Evolutionary conservation across 2,329 filamentous ascomycete species (phyloP).

Genomic region (Claviceps africana): DNA sequence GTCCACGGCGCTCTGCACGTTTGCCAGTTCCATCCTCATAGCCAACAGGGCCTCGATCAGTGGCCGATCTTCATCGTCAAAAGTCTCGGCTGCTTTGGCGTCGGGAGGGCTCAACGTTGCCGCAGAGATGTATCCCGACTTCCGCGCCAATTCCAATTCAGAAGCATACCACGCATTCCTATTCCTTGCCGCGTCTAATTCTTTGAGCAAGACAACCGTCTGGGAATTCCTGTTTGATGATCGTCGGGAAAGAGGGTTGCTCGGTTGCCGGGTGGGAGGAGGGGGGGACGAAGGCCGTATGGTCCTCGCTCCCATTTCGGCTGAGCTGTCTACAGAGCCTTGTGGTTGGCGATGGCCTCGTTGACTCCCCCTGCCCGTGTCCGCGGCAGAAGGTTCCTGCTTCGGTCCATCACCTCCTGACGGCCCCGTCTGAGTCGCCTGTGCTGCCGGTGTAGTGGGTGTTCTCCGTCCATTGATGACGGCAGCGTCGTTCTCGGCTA

Average conservation of each 20-base stretch:
- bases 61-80: constrained; percentile 84
- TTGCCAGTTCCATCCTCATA: constrained; percentile 79
- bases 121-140: constrained; percentile 71
- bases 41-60: constrained; percentile 82
- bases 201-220: constrained; percentile 65
- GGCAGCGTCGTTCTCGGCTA: constrained; percentile 34
- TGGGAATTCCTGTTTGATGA: constrained; percentile 48
- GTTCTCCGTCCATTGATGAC: constrained; percentile 48
- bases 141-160: constrained; percentile 80
- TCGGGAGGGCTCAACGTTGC: constrained; percentile 62
- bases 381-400: constrained; percentile 19
- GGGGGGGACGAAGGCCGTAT: constrained; percentile 43
- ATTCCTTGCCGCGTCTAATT: constrained; percentile 71
- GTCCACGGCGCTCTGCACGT: constrained; percentile 81
- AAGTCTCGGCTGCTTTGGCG: constrained; percentile 59
- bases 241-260: constrained; percentile 45
- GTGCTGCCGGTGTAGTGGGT: constrained; percentile 37
- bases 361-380: constrained; percentile 20
- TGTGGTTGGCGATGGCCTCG: constrained; percentile 34
- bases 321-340: constrained; percentile 54
- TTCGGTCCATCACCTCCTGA: constrained; percentile 23
- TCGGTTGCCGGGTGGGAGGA: constrained; percentile 39
- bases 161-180: constrained; percentile 96
- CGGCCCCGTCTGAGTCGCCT: constrained; percentile 38
- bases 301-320: constrained; percentile 38